Evolutionary conservation across 1,139 yeast species (phyloP), one percentile per base, ranked within the genome.

Genomic region (Kodamaea derodonti): DNA sequence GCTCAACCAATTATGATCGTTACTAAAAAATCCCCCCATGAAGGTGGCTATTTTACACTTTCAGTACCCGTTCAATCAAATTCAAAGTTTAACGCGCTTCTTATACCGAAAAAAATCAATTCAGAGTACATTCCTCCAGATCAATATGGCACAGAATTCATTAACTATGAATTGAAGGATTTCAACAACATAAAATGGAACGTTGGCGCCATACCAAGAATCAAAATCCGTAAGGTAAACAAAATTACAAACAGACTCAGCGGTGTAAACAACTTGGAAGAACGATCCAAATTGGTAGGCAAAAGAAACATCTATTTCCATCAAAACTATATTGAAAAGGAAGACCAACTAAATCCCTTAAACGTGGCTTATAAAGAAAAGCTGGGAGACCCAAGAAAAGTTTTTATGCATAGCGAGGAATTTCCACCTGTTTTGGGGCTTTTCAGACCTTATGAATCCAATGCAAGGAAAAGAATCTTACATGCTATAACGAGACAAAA

Each of bases 391-490:
- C 56, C 59, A 4, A 42, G 59, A 27, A 60, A 65, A 14, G 52
- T 63, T 3, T 69, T 65, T 42, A 57, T 62, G 32, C 59, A 60
- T 13, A 37, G 29, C n/a, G 39, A 45, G 16, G 46, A 34, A 28
- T 67, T 54, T 49, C 72, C 59, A 18, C 69, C 69, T 1, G 72
- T 75, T 0, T 39, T 75, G 29, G 73, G 73, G 0, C 50, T 75
- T 34, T 78, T 75, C 44, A 59, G 84, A 39, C 83, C 82, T 0
- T 67, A 71, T 43, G 80, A 76, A 40, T 50, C 62, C 26, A 62
- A 66, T 27, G 48, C 68, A 2, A 63, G 65, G 37, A 71, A 69
- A 38, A 66, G 65, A 36, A 39, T 77, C 3, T 54, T 73, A 14
- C 49, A 47, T 20, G 42, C 49, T 8, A 18, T 53, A 18, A 44